These are phyloP conservation scores for Agaricales sp. DNA, from an alignment of 1,284 basidiomycete species.

Conservation along the genomic window DNA sequence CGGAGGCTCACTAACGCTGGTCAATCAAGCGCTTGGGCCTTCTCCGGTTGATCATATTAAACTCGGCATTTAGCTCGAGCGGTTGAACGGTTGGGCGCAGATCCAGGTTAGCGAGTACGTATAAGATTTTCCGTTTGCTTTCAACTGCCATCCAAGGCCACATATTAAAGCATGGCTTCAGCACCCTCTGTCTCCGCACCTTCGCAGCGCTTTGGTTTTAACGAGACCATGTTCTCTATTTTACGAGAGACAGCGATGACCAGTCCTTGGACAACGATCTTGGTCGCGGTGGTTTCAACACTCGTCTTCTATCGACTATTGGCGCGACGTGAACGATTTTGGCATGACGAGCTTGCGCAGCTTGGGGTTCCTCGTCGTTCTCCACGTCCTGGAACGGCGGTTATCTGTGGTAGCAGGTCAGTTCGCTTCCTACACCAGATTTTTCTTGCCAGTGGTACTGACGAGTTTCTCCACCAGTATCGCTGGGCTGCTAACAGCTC, in stretches of 20 bases:
- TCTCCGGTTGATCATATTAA: too few species aligned
- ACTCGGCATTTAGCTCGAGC: too few species aligned
- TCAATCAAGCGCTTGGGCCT: too few species aligned
- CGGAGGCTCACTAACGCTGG: too few species aligned
- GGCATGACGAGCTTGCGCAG: not conserved
- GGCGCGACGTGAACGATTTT: not conserved
- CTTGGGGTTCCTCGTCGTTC: not conserved
- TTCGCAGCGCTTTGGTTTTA: too few species aligned
- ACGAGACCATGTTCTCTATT: too few species aligned
- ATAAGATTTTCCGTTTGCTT: too few species aligned
- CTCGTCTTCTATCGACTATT: not conserved
- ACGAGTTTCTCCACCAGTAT: conserved; percentile 13
- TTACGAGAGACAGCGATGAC: not conserved
- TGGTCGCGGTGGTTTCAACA: not conserved
- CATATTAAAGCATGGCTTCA: too few species aligned
- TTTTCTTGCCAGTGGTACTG: conserved; percentile 3
- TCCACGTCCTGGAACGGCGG: conserved; percentile 12
- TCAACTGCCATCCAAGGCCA: too few species aligned
- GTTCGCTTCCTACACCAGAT: not conserved
- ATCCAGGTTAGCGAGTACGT: too few species aligned
- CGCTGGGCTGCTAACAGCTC: conserved; percentile 17
- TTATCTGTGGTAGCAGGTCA: conserved; percentile 21
- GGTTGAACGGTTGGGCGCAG: too few species aligned
- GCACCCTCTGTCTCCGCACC: too few species aligned
- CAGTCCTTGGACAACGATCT: not conserved